Percentiles rank a stretch among this genome's conserved stretches.
These are phyloP conservation scores for Rhizopogon vulgaris DNA, from an alignment of 768 basidiomycete species.

Conservation along the genomic window DNA sequence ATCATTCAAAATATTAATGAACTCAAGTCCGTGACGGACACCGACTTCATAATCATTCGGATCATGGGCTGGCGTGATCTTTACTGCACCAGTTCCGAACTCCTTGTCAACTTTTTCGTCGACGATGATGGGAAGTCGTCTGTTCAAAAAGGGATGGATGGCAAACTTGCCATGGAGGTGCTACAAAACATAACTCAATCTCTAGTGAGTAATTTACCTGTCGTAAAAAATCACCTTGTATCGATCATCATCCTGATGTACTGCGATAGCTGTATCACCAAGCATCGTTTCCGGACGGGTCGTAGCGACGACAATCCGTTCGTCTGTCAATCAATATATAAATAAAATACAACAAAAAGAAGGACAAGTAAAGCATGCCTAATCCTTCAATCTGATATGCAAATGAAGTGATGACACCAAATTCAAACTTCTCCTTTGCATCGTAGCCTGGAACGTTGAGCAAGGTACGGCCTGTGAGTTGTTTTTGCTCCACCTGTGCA, in stretches of 20 bases:
- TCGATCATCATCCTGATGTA: constrained; percentile 88
- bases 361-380: constrained; percentile 36
- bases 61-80: constrained; percentile 98
- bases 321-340: constrained; percentile 42
- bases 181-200: constrained; percentile 22
- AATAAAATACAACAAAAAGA: neutral
- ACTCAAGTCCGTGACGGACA: constrained; percentile 76
- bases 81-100: constrained; percentile 97
- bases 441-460: constrained; percentile 94
- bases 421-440: constrained; percentile 91
- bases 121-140: constrained; percentile 81
- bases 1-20: constrained; percentile 93
- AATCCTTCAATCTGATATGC: constrained; percentile 88
- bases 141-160: constrained; percentile 80
- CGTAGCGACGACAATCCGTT: constrained; percentile 89
- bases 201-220: neutral
- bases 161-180: constrained; percentile 94
- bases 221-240: constrained; percentile 52
- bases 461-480: constrained; percentile 77
- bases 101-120: constrained; percentile 85
- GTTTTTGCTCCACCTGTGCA: constrained; percentile 83
- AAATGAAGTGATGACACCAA: constrained; percentile 95
- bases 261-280: constrained; percentile 94
- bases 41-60: constrained; percentile 97
- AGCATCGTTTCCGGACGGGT: constrained; percentile 99